Evolutionary conservation across 2,329 filamentous ascomycete species (phyloP), one percentile per base, ranked within the genome.

Genomic region (Amauroascus niger): DNA sequence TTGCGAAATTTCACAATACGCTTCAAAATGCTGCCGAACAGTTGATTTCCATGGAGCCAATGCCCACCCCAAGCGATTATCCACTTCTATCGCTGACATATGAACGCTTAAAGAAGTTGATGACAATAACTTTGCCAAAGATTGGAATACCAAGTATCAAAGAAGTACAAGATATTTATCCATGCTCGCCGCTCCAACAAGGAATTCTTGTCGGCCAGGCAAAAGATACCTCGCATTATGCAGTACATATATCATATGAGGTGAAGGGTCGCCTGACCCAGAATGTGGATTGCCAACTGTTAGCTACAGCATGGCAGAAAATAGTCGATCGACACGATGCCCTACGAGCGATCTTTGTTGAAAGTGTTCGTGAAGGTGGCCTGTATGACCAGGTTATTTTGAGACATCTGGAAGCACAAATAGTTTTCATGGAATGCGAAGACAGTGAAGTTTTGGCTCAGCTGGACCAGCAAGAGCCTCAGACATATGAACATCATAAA

Each of bases 151-250:
- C 35, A 9, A 39, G 9, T n/a, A 3, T 39, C n/a, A 64, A 65
- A 22, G 56, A 71, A 3, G 54, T 67, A 26, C 59, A 62, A 24
- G 65, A 67, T 49, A 58, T 65, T 9, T 66, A 63, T 52, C 65
- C 64, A 5, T 63, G 60, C 46, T 65, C 62, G 11, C 61, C 69
- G 1, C 61, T 73, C 0, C 71, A 73, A 52, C 69, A 71, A 59
- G 71, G 68, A 3, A 61, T 73, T 30, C 7, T 53, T 3, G 16
- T 49, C n/a, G 14, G 28, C n/a, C 35, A 33, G 9, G 59, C 60
- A 26, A 61, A 66, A 6, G 63, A 69, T 30, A 60, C 50, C 32
- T 65, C 63, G 2, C 61, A 65, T 39, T 71, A 71, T 44, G 64
- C 66, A 22, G 67, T 69, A 2, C 66, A 67, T 49, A 64, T 62